phyloP scores from a whole-genome alignment of 208 protist species.

The Trypanosoma cruzi region DNA sequence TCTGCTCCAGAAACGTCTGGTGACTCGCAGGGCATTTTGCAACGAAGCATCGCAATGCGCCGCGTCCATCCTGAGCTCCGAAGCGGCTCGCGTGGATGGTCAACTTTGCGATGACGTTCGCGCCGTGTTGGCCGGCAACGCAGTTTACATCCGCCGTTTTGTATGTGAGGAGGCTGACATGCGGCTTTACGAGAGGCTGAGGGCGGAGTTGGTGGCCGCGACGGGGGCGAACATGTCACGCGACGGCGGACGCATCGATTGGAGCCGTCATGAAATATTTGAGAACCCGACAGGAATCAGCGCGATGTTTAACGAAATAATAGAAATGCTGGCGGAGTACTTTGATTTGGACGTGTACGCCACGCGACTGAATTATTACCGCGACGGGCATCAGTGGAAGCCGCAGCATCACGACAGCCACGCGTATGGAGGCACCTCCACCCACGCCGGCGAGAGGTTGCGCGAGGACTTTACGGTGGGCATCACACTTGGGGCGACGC shows the following conservation, averaged over 20 bases:
- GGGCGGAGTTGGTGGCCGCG: slow-evolving; percentile 66
- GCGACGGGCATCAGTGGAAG: slow-evolving; percentile 92
- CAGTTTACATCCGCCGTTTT: slow-evolving; percentile 90
- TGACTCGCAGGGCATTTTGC: slow-evolving; percentile 37
- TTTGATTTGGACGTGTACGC: slow-evolving; percentile 93
- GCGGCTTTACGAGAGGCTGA: slow-evolving; percentile 64
- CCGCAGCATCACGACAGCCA: slow-evolving; percentile 95
- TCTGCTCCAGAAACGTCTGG: slow-evolving; percentile 51
- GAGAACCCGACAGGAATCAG: slow-evolving; percentile 90
- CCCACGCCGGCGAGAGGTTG: slow-evolving; percentile 32
- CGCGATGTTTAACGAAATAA: slow-evolving; percentile 80
- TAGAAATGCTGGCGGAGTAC: slow-evolving; percentile 87
- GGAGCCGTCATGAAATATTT: slow-evolving; percentile 93
- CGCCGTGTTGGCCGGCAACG: slow-evolving; percentile 68
- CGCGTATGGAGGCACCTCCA: slow-evolving; percentile 58
- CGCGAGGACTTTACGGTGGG: slow-evolving; percentile 94
- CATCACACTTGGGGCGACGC: slow-evolving; percentile 83
- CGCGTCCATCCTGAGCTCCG: slow-evolving; percentile 55
- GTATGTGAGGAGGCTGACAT: slow-evolving; percentile 62
- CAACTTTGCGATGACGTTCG: slow-evolving; percentile 76
- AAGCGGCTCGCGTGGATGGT: slow-evolving; percentile 73
- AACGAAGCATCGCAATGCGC: slow-evolving; percentile 78
- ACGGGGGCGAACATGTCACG: slow-evolving; percentile 65
- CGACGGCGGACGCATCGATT: slow-evolving; percentile 83
- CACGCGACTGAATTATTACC: slow-evolving; percentile 93